A percentile compares a stretch with the other conserved stretches of the same genome.
These are phyloP conservation scores for Talaromyces nanjingensis DNA, from an alignment of 495 filamentous ascomycete species.

Conservation along the genomic window DNA sequence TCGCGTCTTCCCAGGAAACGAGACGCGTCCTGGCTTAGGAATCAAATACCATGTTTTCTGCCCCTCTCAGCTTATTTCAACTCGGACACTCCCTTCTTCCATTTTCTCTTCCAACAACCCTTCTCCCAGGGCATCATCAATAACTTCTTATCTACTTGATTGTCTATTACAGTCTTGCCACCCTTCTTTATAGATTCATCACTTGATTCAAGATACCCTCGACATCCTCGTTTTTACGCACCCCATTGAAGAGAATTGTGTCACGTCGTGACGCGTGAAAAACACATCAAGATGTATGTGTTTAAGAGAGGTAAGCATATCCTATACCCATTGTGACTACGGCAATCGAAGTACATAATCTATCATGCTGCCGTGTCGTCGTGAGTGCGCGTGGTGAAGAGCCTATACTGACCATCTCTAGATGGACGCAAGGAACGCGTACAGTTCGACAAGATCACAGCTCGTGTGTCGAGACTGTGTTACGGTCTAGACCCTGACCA, in stretches of 20 bases:
- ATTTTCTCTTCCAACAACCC: conserved; percentile 13
- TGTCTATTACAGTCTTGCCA: neutral
- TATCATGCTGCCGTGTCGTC: neutral
- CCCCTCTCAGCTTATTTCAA: conserved; percentile 21
- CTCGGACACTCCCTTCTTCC: conserved; percentile 20
- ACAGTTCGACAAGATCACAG: conserved; percentile 99
- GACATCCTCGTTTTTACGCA: neutral
- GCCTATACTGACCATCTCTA: conserved; percentile 26
- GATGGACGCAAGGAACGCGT: conserved; percentile 99
- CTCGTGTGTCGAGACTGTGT: conserved; percentile 92
- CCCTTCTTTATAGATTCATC: neutral
- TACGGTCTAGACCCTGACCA: conserved; percentile 95
- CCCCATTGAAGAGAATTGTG: neutral
- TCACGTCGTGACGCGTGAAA: conserved; percentile 1
- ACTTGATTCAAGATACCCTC: neutral
- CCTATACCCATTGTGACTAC: neutral
- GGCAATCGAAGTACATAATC: neutral
- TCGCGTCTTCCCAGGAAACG: conserved; percentile 23
- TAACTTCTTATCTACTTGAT: conserved; percentile 5
- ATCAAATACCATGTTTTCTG: conserved; percentile 29
- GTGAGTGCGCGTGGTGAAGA: neutral
- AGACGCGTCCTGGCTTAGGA: conserved; percentile 29
- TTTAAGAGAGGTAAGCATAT: conserved; percentile 4
- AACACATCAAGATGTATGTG: conserved; percentile 5
- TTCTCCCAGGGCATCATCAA: neutral